Percentiles rank a stretch among this genome's conserved stretches.
These are phyloP conservation scores for Rubroboletus satanas DNA, from an alignment of 768 basidiomycete genomes.

Conservation along the genomic window DNA sequence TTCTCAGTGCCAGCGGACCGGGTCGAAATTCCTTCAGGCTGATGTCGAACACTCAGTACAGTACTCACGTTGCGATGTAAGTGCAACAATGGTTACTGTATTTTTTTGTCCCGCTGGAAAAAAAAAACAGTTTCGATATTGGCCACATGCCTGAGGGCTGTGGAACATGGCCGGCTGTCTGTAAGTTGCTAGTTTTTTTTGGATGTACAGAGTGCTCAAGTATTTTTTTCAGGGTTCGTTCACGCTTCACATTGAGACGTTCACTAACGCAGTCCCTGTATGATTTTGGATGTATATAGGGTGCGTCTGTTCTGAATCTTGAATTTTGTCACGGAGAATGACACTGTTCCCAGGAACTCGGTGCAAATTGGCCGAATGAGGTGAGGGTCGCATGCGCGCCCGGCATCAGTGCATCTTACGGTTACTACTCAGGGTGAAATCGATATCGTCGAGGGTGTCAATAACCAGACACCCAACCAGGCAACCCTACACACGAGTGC, in stretches of 20 bases:
- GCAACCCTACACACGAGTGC: conserved; percentile 30
- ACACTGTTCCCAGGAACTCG: conserved; percentile 23
- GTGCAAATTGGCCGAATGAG: conserved; percentile 24
- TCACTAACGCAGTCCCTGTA: not conserved
- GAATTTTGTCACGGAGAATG: not conserved
- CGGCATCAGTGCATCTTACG: not conserved
- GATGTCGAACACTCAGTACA: conserved; percentile 28
- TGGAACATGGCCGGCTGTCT: conserved; percentile 38
- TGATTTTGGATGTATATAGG: conserved; percentile 13
- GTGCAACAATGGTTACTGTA: not conserved
- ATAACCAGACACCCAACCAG: conserved; percentile 26
- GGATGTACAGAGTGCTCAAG: not conserved
- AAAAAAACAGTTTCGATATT: conserved; percentile 32
- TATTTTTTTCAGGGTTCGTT: conserved; percentile 26
- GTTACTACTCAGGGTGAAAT: conserved; percentile 23
- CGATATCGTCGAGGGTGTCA: conserved; percentile 35
- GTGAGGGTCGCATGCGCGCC: conserved; percentile 1
- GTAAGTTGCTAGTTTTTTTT: conserved; percentile 19
- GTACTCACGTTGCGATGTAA: conserved; percentile 33
- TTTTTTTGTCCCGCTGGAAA: not conserved
- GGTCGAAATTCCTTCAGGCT: conserved; percentile 39
- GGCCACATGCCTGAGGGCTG: conserved; percentile 38
- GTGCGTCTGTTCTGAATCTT: conserved; percentile 10
- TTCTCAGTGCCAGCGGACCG: conserved; percentile 26
- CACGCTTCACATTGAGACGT: not conserved